Conservation (phyloP, 2,329 filamentous ascomycete species). For the Cadophora gregata region DNA sequence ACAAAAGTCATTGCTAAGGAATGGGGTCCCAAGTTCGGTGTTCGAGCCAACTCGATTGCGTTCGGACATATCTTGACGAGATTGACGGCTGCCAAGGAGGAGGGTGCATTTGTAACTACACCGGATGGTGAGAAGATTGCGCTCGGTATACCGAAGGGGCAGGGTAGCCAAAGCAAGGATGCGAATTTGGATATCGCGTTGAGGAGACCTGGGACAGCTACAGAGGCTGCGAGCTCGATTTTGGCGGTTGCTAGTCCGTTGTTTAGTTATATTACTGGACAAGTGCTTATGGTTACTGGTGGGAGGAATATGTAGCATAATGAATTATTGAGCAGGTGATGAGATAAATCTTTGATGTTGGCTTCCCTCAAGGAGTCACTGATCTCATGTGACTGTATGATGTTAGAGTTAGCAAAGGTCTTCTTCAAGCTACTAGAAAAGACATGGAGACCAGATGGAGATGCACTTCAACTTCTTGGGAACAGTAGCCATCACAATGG, state of each 20-base stretch:
- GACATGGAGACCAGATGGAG: too few species aligned
- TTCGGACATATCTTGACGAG: conserved; percentile 84
- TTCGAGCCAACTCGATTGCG: conserved; percentile 81
- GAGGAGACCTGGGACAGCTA: conserved; percentile 75
- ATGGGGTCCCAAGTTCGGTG: conserved; percentile 85
- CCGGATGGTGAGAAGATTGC: conserved; percentile 78
- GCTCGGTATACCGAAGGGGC: conserved; percentile 74
- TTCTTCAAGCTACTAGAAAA: too few species aligned
- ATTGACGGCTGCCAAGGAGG: conserved; percentile 83
- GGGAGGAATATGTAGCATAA: conserved; percentile 64
- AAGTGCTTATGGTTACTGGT: conserved; percentile 87
- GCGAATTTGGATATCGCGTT: conserved; percentile 76
- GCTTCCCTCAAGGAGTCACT: too few species aligned
- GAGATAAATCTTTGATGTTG: too few species aligned
- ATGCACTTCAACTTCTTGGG: too few species aligned
- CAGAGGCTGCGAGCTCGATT: conserved; percentile 80
- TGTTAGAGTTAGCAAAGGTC: too few species aligned
- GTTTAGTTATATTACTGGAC: conserved; percentile 84
- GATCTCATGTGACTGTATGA: too few species aligned
- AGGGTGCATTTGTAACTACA: conserved; percentile 78
- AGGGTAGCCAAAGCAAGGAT: conserved; percentile 49
- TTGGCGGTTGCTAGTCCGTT: conserved; percentile 81
- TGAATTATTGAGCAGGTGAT: too few species aligned
- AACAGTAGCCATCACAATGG: too few species aligned
- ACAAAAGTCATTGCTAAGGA: conserved; percentile 92